A percentile compares a stretch with the other conserved stretches of the same genome.
phyloP scores from a whole-genome alignment of 192 early-diverging fungal species.

The Allomyces javanicus region DNA sequence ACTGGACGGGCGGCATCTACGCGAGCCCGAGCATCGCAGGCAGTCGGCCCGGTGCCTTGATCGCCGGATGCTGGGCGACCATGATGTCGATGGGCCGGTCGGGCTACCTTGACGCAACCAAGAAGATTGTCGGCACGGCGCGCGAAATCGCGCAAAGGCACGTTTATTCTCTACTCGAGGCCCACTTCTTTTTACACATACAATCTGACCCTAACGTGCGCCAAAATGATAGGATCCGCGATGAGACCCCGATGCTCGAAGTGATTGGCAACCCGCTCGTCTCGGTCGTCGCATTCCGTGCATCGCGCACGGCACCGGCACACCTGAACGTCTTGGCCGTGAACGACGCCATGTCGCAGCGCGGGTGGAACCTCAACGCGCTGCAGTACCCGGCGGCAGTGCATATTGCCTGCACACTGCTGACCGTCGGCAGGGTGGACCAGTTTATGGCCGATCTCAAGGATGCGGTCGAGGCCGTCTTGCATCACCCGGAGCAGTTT shows the following conservation, averaged over 20 bases:
- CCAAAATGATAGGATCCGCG: slow-evolving; percentile 4
- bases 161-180: neutral
- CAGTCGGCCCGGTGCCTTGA: slow-evolving; percentile 59
- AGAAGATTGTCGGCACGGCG: slow-evolving; percentile 55
- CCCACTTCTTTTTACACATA: neutral
- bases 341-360: slow-evolving; percentile 55
- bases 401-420: slow-evolving; percentile 75
- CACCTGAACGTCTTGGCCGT: slow-evolving; percentile 68
- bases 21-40: slow-evolving; percentile 80
- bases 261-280: slow-evolving; percentile 66
- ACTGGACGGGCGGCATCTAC: slow-evolving; percentile 94
- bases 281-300: slow-evolving; percentile 66
- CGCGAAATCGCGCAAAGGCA: slow-evolving; percentile 48
- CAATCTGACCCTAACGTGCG: slow-evolving; percentile 1
- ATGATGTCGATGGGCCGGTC: slow-evolving; percentile 67
- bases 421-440: slow-evolving; percentile 46
- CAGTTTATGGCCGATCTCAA: slow-evolving; percentile 58
- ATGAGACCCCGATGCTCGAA: slow-evolving; percentile 38
- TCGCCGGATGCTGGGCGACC: slow-evolving; percentile 92
- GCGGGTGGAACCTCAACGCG: slow-evolving; percentile 71
- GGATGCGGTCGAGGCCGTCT: slow-evolving; percentile 46
- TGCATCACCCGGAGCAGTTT: slow-evolving; percentile 43
- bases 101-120: slow-evolving; percentile 68
- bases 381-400: slow-evolving; percentile 76
- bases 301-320: slow-evolving; percentile 13